A percentile compares a stretch with the other conserved stretches of the same genome.
phyloP scores from a whole-genome alignment of 2,329 filamentous ascomycete species.

The Scedosporium apiospermum region DNA sequence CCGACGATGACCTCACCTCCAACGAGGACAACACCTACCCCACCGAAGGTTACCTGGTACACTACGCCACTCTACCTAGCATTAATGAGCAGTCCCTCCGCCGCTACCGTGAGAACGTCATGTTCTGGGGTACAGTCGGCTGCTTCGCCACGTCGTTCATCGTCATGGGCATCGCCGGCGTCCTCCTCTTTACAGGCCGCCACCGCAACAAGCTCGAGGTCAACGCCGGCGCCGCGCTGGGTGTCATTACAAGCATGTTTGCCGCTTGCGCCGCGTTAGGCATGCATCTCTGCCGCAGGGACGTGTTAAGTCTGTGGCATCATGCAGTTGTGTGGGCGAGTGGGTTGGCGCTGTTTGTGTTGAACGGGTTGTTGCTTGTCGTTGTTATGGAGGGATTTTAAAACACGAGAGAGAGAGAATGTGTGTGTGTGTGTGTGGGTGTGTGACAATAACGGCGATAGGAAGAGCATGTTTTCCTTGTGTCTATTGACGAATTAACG shows the following conservation, averaged over 20 bases:
- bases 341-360: slow-evolving; percentile 27
- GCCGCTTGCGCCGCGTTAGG: slow-evolving; percentile 54
- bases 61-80: slow-evolving; percentile 44
- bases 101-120: slow-evolving; percentile 42
- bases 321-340: slow-evolving; percentile 28
- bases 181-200: slow-evolving; percentile 59
- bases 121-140: slow-evolving; percentile 42
- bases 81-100: slow-evolving; percentile 39
- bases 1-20: slow-evolving; percentile 21
- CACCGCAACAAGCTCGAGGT: slow-evolving; percentile 62
- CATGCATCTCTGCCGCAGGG: slow-evolving; percentile 43
- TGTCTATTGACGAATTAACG: too few relatives aligned
- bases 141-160: slow-evolving; percentile 51
- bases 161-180: slow-evolving; percentile 53
- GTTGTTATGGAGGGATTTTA: slow-evolving; percentile 23
- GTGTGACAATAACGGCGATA: background rate
- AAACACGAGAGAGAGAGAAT: background rate
- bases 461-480: too few relatives aligned
- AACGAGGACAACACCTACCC: slow-evolving; percentile 22
- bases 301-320: slow-evolving; percentile 30
- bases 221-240: slow-evolving; percentile 61
- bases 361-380: slow-evolving; percentile 34
- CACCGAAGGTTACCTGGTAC: slow-evolving; percentile 39
- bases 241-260: slow-evolving; percentile 56
- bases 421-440: background rate